Conservation (phyloP, 106 monocot species). For the Chionographis japonica region DNA sequence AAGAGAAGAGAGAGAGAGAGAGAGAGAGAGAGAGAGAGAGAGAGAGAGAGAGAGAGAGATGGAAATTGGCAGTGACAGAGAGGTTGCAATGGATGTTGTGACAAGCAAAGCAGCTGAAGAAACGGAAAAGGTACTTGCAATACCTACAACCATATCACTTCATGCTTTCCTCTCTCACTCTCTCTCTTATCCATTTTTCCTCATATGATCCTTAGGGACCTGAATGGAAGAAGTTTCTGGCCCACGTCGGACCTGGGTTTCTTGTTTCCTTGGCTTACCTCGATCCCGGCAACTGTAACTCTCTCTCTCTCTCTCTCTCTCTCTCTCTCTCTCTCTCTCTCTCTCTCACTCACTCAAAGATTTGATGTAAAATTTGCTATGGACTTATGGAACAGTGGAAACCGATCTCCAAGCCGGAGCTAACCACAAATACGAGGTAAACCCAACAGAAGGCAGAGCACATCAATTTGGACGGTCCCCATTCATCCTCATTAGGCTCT, state of each 20-base stretch:
- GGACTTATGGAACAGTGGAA: slow-evolving; percentile 44
- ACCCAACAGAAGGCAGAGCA: not conserved
- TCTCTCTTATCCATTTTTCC: too few species aligned
- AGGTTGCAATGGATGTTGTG: too few species aligned
- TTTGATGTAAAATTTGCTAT: not conserved
- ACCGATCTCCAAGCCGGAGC: slow-evolving; percentile 77
- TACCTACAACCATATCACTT: too few species aligned
- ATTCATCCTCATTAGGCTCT: too few species aligned
- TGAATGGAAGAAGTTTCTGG: slow-evolving; percentile 63
- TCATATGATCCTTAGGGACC: not conserved
- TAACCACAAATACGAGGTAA: slow-evolving; percentile 63
- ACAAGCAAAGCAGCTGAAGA: too few species aligned
- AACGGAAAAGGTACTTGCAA: too few species aligned
- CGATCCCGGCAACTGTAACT: slow-evolving; percentile 69
- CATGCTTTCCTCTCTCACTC: too few species aligned
- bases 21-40: too few species aligned
- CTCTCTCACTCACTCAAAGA: not conserved
- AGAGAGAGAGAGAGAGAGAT: too few species aligned
- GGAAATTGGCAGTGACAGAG: too few species aligned
- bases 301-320: not conserved
- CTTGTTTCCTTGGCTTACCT: slow-evolving; percentile 83
- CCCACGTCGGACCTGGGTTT: slow-evolving; percentile 82
- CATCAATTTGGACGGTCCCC: too few species aligned
- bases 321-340: not conserved
- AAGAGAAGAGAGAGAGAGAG: too few species aligned